These are phyloP conservation scores for Beauveria rudraprayagi DNA, from an alignment of 2,329 filamentous ascomycete genomes.

Conservation along the genomic window DNA sequence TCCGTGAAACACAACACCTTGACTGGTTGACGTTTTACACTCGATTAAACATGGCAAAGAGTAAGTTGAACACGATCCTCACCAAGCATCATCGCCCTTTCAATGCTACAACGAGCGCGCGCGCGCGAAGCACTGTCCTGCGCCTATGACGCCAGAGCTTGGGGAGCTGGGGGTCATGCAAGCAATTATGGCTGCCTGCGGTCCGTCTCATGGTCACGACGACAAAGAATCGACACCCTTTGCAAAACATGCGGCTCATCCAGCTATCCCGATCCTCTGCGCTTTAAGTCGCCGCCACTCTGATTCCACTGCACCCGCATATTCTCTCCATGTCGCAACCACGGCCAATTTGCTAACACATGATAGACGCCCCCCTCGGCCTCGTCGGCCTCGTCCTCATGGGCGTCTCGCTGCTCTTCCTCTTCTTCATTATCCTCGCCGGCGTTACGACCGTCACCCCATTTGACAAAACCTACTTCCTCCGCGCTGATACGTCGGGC, in stretches of 20 bases:
- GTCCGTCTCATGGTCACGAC: neutral
- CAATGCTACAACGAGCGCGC: neutral
- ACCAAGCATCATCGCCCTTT: neutral
- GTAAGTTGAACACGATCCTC: neutral
- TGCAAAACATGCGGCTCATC: neutral
- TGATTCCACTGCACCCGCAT: too few species aligned
- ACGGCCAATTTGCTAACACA: neutral
- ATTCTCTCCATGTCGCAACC: neutral
- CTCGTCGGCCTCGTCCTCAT: conserved; percentile 40
- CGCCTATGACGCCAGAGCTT: neutral
- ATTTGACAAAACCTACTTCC: conserved; percentile 74
- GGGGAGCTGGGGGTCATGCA: neutral
- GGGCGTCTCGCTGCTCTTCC: conserved; percentile 42
- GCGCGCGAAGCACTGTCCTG: neutral
- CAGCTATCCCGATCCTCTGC: neutral
- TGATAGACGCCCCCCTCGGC: conserved; percentile 33
- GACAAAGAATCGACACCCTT: neutral
- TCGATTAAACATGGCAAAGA: conserved; percentile 9
- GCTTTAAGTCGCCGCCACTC: neutral
- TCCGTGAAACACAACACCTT: neutral
- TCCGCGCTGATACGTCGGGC: conserved; percentile 66
- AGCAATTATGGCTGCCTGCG: neutral
- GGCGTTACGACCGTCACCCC: conserved; percentile 42
- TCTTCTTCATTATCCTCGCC: conserved; percentile 52
- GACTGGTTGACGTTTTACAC: neutral